A percentile compares a stretch with the other conserved stretches of the same genome.
These are phyloP conservation scores for Cylindrotheca fusiformis DNA, from an alignment of 108 stramenopile genomes.

Conservation along the genomic window DNA sequence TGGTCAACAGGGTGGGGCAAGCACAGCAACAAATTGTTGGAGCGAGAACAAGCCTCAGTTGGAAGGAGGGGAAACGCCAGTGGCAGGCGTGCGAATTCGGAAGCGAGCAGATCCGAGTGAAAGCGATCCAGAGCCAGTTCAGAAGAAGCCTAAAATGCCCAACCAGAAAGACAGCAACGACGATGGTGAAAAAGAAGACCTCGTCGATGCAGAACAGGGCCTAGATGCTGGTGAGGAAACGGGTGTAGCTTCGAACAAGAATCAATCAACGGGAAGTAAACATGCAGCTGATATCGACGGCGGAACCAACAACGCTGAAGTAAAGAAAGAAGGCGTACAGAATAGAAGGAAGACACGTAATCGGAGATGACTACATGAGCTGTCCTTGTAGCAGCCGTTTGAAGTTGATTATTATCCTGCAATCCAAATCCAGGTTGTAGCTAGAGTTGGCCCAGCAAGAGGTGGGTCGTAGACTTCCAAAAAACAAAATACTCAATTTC, in stretches of 20 bases:
- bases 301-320: not conserved
- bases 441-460: too few species aligned
- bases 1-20: too few species aligned
- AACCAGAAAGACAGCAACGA: too few species aligned
- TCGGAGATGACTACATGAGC: slow-evolving; percentile 2
- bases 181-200: not conserved
- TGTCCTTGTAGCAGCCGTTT: too few species aligned
- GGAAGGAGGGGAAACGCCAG: not conserved
- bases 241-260: too few species aligned
- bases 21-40: too few species aligned
- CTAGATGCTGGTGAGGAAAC: too few species aligned
- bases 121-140: slow-evolving; percentile 1
- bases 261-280: not conserved
- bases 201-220: too few species aligned
- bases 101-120: not conserved
- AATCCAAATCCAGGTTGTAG: too few species aligned
- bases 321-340: slow-evolving; percentile 3
- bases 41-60: not conserved
- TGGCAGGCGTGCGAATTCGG: slow-evolving; percentile 3
- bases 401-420: too few species aligned
- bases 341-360: slow-evolving; percentile 15
- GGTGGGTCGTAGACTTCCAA: too few species aligned
- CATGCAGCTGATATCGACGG: not conserved
- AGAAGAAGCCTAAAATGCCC: not conserved
- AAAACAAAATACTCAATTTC: too few species aligned